Percentiles rank a stretch among this genome's conserved stretches.
Evolutionary conservation across 345 rosid genomes (phyloP).

Genomic region (Cardamine chenopodiifolia): DNA sequence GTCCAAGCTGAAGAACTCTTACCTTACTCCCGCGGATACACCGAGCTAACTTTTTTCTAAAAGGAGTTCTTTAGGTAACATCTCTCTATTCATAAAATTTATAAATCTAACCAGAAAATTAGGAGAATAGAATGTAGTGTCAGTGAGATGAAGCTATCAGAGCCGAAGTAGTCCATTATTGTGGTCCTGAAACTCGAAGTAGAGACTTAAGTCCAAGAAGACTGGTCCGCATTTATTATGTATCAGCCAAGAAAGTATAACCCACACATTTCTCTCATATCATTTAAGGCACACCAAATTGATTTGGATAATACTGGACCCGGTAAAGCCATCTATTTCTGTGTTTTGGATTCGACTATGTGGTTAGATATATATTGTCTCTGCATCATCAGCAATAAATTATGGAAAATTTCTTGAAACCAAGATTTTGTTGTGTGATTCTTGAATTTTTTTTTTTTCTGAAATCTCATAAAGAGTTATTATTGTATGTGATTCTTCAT

Average conservation of each 20-base stretch:
- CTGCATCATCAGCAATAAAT: conserved; percentile 30
- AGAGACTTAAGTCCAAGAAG: conserved; percentile 32
- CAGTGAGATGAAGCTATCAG: conserved; percentile 40
- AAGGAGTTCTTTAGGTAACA: conserved; percentile 33
- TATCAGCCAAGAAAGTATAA: conserved; percentile 40
- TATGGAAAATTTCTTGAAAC: background rate
- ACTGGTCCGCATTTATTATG: conserved; percentile 27
- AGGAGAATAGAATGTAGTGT: conserved; percentile 40
- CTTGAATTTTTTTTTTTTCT: conserved; percentile 30
- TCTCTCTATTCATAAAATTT: conserved; percentile 33
- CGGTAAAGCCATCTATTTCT: conserved; percentile 5
- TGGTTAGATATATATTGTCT: conserved; percentile 13
- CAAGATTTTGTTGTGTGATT: conserved; percentile 16
- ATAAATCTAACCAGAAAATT: conserved; percentile 25
- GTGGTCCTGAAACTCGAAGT: conserved; percentile 48
- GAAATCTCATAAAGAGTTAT: conserved; percentile 33
- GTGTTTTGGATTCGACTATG: conserved; percentile 4
- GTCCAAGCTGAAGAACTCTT: conserved; percentile 92
- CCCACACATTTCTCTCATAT: conserved; percentile 39
- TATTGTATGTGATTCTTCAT: conserved; percentile 25
- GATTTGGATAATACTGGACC: conserved; percentile 21
- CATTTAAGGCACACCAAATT: conserved; percentile 27
- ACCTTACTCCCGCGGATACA: conserved; percentile 86
- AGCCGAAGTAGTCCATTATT: conserved; percentile 26
- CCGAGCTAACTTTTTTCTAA: conserved; percentile 91